Percentiles rank a stretch among this genome's conserved stretches.
Evolutionary conservation across 768 basidiomycete genomes (phyloP).

Genomic region (Boletus rubroflammeus): DNA sequence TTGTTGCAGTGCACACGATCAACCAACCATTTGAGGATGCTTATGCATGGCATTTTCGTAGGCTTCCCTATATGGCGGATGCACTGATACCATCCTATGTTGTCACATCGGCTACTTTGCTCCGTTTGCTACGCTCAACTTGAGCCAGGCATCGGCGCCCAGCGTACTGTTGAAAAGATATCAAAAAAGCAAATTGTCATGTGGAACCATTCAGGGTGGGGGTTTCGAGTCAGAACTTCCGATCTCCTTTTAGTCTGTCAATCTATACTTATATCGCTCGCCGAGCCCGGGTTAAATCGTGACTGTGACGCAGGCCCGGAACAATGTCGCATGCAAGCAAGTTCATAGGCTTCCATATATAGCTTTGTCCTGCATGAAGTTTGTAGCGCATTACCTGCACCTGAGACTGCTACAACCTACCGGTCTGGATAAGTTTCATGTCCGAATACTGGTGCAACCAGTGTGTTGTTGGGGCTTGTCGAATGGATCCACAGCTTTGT

Average conservation of each 20-base stretch:
- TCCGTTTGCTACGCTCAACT: background rate
- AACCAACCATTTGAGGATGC: background rate
- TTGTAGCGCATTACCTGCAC: background rate
- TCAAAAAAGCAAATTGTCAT: background rate
- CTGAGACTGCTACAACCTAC: background rate
- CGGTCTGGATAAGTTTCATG: background rate
- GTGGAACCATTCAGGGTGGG: background rate
- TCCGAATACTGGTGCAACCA: background rate
- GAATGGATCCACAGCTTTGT: background rate
- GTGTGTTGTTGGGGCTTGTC: background rate
- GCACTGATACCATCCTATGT: background rate
- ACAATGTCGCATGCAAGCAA: background rate
- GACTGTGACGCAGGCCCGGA: background rate
- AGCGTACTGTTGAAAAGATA: background rate
- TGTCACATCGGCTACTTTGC: background rate
- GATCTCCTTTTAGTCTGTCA: background rate
- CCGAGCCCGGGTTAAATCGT: background rate
- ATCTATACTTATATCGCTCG: background rate
- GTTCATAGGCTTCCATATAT: background rate
- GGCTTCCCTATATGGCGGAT: constrained; percentile 12
- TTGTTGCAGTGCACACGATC: background rate
- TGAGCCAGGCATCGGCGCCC: background rate
- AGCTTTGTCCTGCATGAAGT: background rate
- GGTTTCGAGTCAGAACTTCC: background rate
- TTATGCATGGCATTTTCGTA: constrained; percentile 17